Evolutionary conservation across 2,329 filamentous ascomycete species (phyloP).

Genomic region (Colletotrichum sp.): DNA sequence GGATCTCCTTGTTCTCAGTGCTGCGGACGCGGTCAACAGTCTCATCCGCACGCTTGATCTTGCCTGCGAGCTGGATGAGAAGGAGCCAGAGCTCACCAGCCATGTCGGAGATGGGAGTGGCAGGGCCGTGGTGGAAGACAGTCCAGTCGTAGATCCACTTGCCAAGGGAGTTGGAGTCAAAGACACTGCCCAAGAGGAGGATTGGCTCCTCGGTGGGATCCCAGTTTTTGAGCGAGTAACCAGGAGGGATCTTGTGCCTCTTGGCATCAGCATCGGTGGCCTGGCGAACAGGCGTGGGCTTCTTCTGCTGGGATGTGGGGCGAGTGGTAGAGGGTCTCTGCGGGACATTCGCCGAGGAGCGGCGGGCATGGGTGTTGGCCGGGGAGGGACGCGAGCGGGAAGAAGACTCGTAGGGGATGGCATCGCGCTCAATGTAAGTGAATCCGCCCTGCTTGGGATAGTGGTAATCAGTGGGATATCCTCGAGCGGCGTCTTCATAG

Average conservation of each 20-base stretch:
- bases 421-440: constrained; percentile 38
- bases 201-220: constrained; percentile 94
- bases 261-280: constrained; percentile 66
- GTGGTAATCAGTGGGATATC: constrained; percentile 64
- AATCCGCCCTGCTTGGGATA: constrained; percentile 58
- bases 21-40: constrained; percentile 74
- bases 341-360: constrained; percentile 54
- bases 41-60: constrained; percentile 90
- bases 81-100: constrained; percentile 95
- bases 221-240: constrained; percentile 98
- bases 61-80: constrained; percentile 90
- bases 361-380: constrained; percentile 48
- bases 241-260: constrained; percentile 78
- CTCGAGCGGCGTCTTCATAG: constrained; percentile 49
- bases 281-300: constrained; percentile 39
- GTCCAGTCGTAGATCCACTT: constrained; percentile 99
- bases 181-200: constrained; percentile 91
- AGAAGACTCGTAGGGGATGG: constrained; percentile 45
- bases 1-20: constrained; percentile 76
- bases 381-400: constrained; percentile 48
- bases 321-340: constrained; percentile 59
- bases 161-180: constrained; percentile 95
- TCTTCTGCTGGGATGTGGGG: constrained; percentile 49
- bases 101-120: constrained; percentile 85
- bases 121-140: constrained; percentile 83